Evolutionary conservation across 345 rosid species (phyloP).

Genomic region (Gossypium anomalum): DNA sequence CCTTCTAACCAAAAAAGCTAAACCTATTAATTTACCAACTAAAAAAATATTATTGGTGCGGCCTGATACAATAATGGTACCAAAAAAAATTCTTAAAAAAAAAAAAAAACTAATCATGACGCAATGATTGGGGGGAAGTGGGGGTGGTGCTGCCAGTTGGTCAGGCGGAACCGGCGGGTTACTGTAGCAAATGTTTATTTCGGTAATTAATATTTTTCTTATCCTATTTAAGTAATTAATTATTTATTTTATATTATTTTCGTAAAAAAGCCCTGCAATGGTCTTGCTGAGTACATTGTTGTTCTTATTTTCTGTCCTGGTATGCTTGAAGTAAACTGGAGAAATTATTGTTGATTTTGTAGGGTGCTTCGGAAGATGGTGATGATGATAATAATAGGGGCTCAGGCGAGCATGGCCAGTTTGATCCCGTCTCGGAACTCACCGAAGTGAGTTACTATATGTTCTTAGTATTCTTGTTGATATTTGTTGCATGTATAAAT

Average conservation of each 20-base stretch:
- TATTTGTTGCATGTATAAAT: neutral
- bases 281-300: neutral
- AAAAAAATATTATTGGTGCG: no score
- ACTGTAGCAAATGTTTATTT: no score
- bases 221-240: no score
- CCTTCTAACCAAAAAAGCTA: no score
- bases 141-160: neutral
- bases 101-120: no score
- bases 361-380: slow-evolving; percentile 37
- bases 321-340: slow-evolving; percentile 8
- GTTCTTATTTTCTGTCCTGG: neutral
- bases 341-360: slow-evolving; percentile 13
- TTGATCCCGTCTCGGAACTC: slow-evolving; percentile 29
- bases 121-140: no score
- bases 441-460: slow-evolving; percentile 28
- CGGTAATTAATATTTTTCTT: no score
- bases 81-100: no score
- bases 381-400: slow-evolving; percentile 27
- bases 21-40: no score
- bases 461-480: neutral
- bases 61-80: no score
- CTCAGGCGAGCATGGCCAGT: slow-evolving; percentile 22
- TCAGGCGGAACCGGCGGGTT: neutral
- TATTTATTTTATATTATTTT: no score
- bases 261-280: no score